Evolutionary conservation across 139 green algal species (phyloP), one percentile per base, ranked within the genome.

Genomic region (Spirogloea muscicola): DNA sequence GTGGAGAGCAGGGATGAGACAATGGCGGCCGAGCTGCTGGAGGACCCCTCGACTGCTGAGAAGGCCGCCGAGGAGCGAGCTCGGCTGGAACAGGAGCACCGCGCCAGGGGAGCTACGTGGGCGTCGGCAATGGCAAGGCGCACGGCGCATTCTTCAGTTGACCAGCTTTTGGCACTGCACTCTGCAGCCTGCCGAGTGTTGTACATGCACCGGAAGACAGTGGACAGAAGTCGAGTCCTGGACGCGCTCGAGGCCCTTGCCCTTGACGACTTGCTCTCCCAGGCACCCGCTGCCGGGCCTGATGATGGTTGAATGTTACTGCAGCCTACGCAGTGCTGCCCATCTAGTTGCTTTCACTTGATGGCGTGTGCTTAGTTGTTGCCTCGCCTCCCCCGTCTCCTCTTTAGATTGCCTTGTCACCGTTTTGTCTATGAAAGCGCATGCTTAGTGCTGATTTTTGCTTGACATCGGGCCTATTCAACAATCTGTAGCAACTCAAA

Each of bases 221-320:
- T 48, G 31, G 58, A 74, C 57, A 9, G 65, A 7, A 9, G 6
- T 7, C 48, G 31, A 39, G 27, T 74, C 6, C 57, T 74, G 6
- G 65, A 74, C 13, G 65, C 7, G 9, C 13, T 74, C 4, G 65
- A 74, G n/a, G n/a, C n/a, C n/a, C n/a, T n/a, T n/a, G n/a, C n/a
- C n/a, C n/a, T n/a, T n/a, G n/a, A n/a, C n/a, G n/a, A n/a, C n/a
- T n/a, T n/a, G n/a, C n/a, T n/a, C n/a, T n/a, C n/a, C n/a, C n/a
- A n/a, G n/a, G n/a, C n/a, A n/a, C n/a, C n/a, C n/a, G n/a, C n/a
- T n/a, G n/a, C n/a, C n/a, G n/a, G n/a, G n/a, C n/a, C n/a, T n/a
- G n/a, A n/a, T n/a, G n/a, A n/a, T n/a, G n/a, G n/a, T n/a, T n/a
- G n/a, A n/a, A n/a, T n/a, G n/a, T n/a, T n/a, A n/a, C n/a, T n/a